Conservation (phyloP, 306 rosid species). For the Cucurbita pepo region DNA sequence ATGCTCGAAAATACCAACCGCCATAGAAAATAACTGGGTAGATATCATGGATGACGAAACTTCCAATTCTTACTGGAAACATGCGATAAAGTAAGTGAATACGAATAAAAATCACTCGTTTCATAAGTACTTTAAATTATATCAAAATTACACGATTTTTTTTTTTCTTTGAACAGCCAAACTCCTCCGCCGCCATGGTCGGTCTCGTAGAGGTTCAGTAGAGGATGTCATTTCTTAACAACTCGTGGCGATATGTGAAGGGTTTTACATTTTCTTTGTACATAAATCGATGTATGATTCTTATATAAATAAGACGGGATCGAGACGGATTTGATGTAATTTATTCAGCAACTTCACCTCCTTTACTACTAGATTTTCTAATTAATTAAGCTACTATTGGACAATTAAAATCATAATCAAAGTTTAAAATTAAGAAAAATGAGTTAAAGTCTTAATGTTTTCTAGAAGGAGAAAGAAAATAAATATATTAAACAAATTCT, state of each 20-base stretch:
- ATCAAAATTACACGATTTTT: background rate
- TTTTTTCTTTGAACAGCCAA: constrained; percentile 1
- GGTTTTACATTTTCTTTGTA: background rate
- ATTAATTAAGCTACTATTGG: background rate
- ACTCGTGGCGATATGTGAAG: background rate
- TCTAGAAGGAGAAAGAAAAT: background rate
- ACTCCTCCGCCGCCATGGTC: constrained; percentile 12
- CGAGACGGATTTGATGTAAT: background rate
- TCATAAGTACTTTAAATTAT: background rate
- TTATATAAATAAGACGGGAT: background rate
- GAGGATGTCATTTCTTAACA: background rate
- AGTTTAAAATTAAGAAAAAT: background rate
- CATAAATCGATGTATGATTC: background rate
- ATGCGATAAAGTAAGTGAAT: constrained; percentile 21
- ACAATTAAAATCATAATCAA: background rate
- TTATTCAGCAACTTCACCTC: background rate
- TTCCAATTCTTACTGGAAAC: constrained; percentile 38
- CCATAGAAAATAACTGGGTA: constrained; percentile 31
- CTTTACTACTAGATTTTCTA: background rate
- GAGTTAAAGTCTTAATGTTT: no score
- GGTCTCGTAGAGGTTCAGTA: background rate
- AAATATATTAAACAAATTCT: background rate
- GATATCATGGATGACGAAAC: constrained; percentile 34
- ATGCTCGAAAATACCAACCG: constrained; percentile 9
- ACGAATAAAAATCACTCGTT: background rate